A percentile compares a stretch with the other conserved stretches of the same genome.
Conservation (phyloP, 805 yeast species). For the Wickerhamomyces bovis region DNA sequence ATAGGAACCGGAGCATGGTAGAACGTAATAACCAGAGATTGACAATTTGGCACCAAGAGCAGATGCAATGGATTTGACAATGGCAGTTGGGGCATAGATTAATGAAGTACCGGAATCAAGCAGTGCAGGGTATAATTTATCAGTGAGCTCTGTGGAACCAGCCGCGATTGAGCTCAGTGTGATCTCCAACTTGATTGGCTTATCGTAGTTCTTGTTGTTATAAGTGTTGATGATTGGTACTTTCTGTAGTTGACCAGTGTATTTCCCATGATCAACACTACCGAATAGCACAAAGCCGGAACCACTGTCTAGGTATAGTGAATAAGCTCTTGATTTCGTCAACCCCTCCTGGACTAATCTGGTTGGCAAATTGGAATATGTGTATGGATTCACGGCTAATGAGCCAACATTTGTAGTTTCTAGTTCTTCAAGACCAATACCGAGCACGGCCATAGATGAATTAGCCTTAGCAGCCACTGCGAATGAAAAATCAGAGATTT, state of each 20-base stretch:
- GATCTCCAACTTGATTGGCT: slow-evolving; percentile 43
- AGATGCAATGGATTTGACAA: slow-evolving; percentile 30
- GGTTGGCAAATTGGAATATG: slow-evolving; percentile 62
- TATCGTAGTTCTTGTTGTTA: slow-evolving; percentile 17
- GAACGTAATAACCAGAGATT: slow-evolving; percentile 37
- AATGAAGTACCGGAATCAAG: slow-evolving; percentile 40
- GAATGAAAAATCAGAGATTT: slow-evolving; percentile 50
- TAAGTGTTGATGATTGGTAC: slow-evolving; percentile 39
- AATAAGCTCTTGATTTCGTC: slow-evolving; percentile 50
- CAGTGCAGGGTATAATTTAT: slow-evolving; percentile 27
- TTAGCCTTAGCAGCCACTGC: slow-evolving; percentile 68
- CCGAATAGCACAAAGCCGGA: slow-evolving; percentile 64
- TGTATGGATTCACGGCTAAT: slow-evolving; percentile 22
- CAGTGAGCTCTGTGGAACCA: not conserved
- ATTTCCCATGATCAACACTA: slow-evolving; percentile 61
- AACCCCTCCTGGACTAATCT: slow-evolving; percentile 52
- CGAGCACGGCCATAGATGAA: slow-evolving; percentile 63
- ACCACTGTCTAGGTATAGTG: slow-evolving; percentile 46
- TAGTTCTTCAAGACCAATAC: slow-evolving; percentile 63
- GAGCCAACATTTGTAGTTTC: slow-evolving; percentile 51
- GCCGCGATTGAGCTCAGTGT: slow-evolving; percentile 27
- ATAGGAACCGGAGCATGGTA: slow-evolving; percentile 32
- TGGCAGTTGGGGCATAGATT: slow-evolving; percentile 36
- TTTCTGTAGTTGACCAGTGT: slow-evolving; percentile 42
- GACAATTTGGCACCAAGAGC: slow-evolving; percentile 36